Base-by-base conservation (phyloP, 2,329 filamentous ascomycete genomes). In the Colletotrichum lentis region DNA sequence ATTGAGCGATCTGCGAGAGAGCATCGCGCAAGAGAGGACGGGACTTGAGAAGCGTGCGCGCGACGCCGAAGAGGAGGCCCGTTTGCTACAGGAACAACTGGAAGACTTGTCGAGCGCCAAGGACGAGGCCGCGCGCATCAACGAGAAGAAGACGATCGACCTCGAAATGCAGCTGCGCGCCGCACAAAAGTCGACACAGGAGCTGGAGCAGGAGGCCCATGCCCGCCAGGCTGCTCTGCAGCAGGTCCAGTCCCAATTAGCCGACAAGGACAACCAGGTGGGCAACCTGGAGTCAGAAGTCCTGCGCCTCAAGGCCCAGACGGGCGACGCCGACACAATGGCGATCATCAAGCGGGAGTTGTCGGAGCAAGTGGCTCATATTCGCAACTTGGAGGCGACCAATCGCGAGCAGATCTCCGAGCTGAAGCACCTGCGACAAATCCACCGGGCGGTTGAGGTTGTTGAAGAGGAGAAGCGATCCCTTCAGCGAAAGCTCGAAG, bases 381-480 rank as follows among this genome's bases (percentile, higher is more conserved):
- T 97, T 71, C 90, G 93, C 67, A 90, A 88, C 37, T 83, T 99
- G 3, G 96, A 99, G 77, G 85, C 87, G 0, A 88, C 88, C 43
- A 97, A 93, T 70, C 86, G 92, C 27, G 93, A 97, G 57, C 92
- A 97, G 75, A 83, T 88, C 16, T 79, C 85, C 0, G 95, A 99
- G 76, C 81, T 99, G 43, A 93, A 91, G 73, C 91, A 94, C 72
- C 85, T 96, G 44, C 90, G 94, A 16, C 91, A 94, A 72, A 81
- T 91, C 3, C 90, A 94, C 77, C 95, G 92, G 79, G 93, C 92
- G n/a, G 90, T 97, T 1, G 93, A 97, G 75, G 87, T 99, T 2
- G 91, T 98, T 0, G 94, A 99, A 76, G 96, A 99, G 77, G 94
- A 99, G 81, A 98, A 98, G 82, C 86, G 92, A 70, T 88, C 89